Base-by-base conservation (phyloP, 2,329 filamentous ascomycete species). In the Aspergillus bombycis region DNA sequence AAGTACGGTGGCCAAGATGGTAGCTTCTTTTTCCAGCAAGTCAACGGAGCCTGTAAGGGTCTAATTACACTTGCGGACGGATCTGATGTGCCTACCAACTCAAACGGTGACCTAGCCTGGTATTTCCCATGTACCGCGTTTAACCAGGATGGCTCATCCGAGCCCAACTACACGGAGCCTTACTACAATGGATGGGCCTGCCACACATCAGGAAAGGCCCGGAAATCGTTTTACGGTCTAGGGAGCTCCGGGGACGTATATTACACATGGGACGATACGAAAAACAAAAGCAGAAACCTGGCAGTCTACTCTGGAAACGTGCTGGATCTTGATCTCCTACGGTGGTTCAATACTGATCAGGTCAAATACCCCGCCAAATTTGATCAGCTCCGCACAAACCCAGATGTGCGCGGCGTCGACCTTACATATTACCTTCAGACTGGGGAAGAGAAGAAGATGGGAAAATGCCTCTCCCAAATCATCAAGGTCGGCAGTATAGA, bases 11-110 rank as follows among this genome's bases (percentile, higher is more conserved):
- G 94, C n/a, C 86, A 91, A 78, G 96, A 99, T 75, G 94, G 92
- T 62, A 98, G 94, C 74, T 99, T 99, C 76, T 81, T 99, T 74
- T 99, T 99, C 80, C 95, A 99, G 77, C 96, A 98, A 69, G 95
- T 99, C 77, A 99, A 99, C 71, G 96, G 95, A 55, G 91, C 91
- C 66, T 99, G 95, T 85, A 99, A 98, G 81, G 91, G 86, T 11
- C 80, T 98, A 62, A 97, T 99, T 75, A 96, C 88, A 0, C 79
- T 84, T 9, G 87, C 90, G 1, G 75, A 85, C 1, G 83, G 83
- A 61, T 96, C 94, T 0, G 90, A 93, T 70, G 88, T 99, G 10
- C 93, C 94, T 1, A 91, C 90, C 7, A 89, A 96, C 74, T 79
- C 78, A 30, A 80, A 89, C 58, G 88, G 86, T 8, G 89, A 96